These are phyloP conservation scores for Agaricales sp. DNA, from an alignment of 1,284 basidiomycete genomes.

Conservation along the genomic window DNA sequence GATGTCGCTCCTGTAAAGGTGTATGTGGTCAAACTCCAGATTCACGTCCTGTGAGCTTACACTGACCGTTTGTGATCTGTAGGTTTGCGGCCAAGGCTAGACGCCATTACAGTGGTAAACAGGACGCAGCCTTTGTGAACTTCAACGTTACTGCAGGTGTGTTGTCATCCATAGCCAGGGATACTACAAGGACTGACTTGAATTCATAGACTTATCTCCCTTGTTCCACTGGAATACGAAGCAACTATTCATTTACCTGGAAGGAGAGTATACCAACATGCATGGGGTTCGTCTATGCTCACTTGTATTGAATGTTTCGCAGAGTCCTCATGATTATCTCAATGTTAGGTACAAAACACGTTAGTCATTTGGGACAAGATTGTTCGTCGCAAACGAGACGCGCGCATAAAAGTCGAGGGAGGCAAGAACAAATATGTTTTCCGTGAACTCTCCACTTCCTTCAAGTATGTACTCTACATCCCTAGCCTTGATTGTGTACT, in stretches of 20 bases:
- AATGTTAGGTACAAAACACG: conserved; percentile 59
- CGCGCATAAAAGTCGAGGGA: conserved; percentile 45
- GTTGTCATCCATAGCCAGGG: too few relatives aligned
- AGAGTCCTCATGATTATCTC: too few relatives aligned
- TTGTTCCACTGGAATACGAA: conserved; percentile 95
- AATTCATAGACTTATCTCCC: conserved; percentile 54
- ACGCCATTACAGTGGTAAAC: conserved; percentile 43
- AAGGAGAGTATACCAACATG: conserved; percentile 66
- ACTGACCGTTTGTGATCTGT: conserved; percentile 8
- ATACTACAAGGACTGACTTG: too few relatives aligned
- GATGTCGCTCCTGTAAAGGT: conserved; percentile 58
- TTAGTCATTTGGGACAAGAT: conserved; percentile 92
- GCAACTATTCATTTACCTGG: conserved; percentile 79
- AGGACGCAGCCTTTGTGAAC: conserved; percentile 67
- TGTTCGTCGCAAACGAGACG: conserved; percentile 68
- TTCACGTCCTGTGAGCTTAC: neutral
- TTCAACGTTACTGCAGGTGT: conserved; percentile 72
- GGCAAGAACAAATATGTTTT: conserved; percentile 81
- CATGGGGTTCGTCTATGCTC: conserved; percentile 41
- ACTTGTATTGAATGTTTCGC: conserved; percentile 1
- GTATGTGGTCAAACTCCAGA: conserved; percentile 26
- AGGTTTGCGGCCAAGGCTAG: conserved; percentile 47
- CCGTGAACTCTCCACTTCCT: conserved; percentile 64
- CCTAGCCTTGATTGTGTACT: neutral
- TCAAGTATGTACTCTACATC: conserved; percentile 50